These are phyloP conservation scores for Trichoderma breve DNA, from an alignment of 2,329 filamentous ascomycete genomes.

Conservation along the genomic window DNA sequence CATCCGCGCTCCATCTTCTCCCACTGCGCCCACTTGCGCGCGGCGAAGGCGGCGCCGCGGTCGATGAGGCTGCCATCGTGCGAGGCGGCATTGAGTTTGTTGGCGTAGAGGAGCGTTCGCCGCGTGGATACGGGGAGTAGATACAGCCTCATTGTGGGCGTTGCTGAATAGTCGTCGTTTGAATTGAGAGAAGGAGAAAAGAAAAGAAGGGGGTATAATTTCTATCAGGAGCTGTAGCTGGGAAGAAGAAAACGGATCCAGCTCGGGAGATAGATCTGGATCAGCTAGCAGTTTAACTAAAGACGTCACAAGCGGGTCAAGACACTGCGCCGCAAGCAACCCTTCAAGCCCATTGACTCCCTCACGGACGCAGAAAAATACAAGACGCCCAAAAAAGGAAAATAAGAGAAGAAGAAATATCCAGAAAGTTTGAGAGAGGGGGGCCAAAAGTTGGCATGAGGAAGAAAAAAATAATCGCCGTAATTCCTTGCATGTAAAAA, in stretches of 20 bases:
- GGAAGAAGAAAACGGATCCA: not conserved
- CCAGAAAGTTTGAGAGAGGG: not conserved
- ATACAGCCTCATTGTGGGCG: constrained; percentile 78
- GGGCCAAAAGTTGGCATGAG: not conserved
- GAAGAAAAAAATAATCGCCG: not conserved
- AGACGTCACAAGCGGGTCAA: constrained; percentile 12
- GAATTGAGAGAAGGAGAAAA: not conserved
- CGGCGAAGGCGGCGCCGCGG: constrained; percentile 66
- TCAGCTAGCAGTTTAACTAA: not conserved
- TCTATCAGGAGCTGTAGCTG: not conserved
- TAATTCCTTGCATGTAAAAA: not conserved
- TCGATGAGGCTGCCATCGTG: constrained; percentile 58
- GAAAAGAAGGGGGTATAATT: not conserved
- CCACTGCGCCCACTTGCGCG: constrained; percentile 79
- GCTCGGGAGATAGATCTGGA: not conserved
- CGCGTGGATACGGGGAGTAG: constrained; percentile 90
- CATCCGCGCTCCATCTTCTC: constrained; percentile 80
- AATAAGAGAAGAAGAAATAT: not conserved
- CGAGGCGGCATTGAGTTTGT: constrained; percentile 60
- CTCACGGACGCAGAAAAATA: not conserved
- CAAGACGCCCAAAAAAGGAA: not conserved
- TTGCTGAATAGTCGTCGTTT: not conserved
- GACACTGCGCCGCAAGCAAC: not conserved
- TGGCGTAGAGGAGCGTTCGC: constrained; percentile 88
- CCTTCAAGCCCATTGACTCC: not conserved